Evolutionary conservation across 2,329 filamentous ascomycete species (phyloP).

Genomic region (Dothiorella sarmentorum): DNA sequence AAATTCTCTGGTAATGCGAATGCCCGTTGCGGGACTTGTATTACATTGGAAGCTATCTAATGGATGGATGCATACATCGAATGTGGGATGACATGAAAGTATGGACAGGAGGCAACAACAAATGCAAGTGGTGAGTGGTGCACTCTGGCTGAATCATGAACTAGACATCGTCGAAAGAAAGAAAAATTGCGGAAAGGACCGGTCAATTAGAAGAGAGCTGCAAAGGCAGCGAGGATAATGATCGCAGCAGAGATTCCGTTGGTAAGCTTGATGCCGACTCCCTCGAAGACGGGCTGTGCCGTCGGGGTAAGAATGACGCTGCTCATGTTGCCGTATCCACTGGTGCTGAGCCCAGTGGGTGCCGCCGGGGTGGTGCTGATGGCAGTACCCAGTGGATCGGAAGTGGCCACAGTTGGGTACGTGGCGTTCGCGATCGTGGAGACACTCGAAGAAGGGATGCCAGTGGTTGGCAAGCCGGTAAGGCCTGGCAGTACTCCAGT

Average conservation of each 20-base stretch:
- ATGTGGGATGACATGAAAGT: background rate
- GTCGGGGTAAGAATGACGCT: slow-evolving; percentile 1
- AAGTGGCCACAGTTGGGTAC: background rate
- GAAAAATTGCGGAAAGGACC: background rate
- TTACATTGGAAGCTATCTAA: slow-evolving; percentile 2
- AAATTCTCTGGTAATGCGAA: background rate
- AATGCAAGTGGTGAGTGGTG: slow-evolving; percentile 5
- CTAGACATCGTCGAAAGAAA: slow-evolving; percentile 2
- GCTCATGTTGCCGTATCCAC: slow-evolving; percentile 3
- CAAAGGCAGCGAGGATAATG: background rate
- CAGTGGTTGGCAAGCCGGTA: background rate
- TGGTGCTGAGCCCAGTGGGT: background rate
- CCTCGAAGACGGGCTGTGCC: background rate
- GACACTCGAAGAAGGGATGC: background rate
- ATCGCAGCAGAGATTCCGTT: background rate
- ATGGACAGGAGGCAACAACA: background rate
- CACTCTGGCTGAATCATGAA: background rate
- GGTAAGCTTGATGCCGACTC: background rate
- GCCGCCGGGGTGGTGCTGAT: background rate
- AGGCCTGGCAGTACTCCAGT: background rate
- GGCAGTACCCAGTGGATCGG: background rate
- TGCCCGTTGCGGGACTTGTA: background rate
- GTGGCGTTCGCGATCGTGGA: background rate
- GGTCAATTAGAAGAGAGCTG: background rate
- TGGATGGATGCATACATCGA: slow-evolving; percentile 12